Percentiles rank a stretch among this genome's conserved stretches.
Conservation (phyloP, 139 green algal genomes). For the Ostreobium quekettii region DNA sequence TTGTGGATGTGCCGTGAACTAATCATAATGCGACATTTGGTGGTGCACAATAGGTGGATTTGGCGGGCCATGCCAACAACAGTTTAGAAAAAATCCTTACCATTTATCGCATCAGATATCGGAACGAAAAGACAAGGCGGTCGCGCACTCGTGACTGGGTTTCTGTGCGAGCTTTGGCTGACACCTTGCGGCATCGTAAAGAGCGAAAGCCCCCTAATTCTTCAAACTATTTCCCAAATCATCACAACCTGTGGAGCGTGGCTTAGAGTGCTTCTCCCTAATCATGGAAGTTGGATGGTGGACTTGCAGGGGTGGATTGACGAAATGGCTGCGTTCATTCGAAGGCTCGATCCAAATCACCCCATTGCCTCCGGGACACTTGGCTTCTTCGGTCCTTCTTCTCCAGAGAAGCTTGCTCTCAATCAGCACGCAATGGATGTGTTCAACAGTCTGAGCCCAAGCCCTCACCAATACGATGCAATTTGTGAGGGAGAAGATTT, state of each 20-base stretch:
- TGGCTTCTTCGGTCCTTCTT: constrained; percentile 62
- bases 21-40: not conserved
- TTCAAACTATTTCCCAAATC: too few relatives aligned
- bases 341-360: constrained; percentile 33
- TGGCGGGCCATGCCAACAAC: not conserved
- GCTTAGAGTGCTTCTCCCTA: not conserved
- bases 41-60: constrained; percentile 1
- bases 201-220: too few relatives aligned
- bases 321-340: constrained; percentile 36
- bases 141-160: not conserved
- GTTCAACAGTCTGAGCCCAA: not conserved
- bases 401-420: constrained; percentile 28
- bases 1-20: not conserved
- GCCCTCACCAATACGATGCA: not conserved
- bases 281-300: not conserved
- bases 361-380: constrained; percentile 8
- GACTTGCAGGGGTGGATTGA: constrained; percentile 37
- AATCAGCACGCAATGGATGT: too few relatives aligned
- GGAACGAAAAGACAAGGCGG: too few relatives aligned
- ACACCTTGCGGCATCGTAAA: not conserved
- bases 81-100: not conserved
- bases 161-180: not conserved
- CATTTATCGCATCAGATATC: too few relatives aligned
- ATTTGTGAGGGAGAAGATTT: constrained; percentile 10
- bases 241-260: not conserved